phyloP scores from a whole-genome alignment of 78 protist species.

The Bigelowiella natans region DNA sequence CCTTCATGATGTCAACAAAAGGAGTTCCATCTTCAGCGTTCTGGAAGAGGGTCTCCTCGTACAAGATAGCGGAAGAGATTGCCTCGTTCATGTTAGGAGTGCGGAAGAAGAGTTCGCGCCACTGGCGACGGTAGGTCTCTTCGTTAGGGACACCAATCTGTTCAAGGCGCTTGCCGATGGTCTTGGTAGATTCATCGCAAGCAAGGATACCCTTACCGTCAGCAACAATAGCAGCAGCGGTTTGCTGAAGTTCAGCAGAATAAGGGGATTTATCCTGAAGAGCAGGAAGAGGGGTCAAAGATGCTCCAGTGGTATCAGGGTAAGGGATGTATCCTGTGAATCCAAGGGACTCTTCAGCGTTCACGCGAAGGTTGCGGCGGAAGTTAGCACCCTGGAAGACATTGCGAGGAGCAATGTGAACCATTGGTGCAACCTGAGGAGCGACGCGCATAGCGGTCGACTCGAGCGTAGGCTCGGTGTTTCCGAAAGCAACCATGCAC shows the following conservation, averaged over 20 bases:
- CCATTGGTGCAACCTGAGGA: neutral
- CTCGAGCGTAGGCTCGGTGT: neutral
- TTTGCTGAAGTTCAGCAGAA: neutral
- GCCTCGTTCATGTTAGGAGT: slow-evolving; percentile 48
- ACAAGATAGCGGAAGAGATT: slow-evolving; percentile 77
- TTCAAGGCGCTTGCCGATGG: slow-evolving; percentile 78
- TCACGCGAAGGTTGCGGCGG: neutral
- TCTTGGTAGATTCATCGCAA: slow-evolving; percentile 76
- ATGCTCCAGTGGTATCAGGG: neutral
- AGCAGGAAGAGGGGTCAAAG: neutral
- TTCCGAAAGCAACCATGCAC: neutral
- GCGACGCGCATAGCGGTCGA: neutral
- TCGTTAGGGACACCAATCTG: slow-evolving; percentile 71
- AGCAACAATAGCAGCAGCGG: slow-evolving; percentile 27
- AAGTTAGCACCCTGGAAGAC: neutral
- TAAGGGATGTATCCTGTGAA: neutral
- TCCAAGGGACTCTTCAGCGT: neutral
- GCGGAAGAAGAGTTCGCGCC: slow-evolving; percentile 72
- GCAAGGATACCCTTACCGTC: slow-evolving; percentile 88
- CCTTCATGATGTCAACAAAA: slow-evolving; percentile 52
- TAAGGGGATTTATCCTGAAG: neutral
- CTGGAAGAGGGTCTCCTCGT: slow-evolving; percentile 79
- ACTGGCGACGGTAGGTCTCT: slow-evolving; percentile 72
- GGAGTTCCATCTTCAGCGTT: slow-evolving; percentile 58
- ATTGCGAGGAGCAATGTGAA: neutral